Evolutionary conservation across 208 protist species (phyloP).

Genomic region (Entamoeba nuttalli): DNA sequence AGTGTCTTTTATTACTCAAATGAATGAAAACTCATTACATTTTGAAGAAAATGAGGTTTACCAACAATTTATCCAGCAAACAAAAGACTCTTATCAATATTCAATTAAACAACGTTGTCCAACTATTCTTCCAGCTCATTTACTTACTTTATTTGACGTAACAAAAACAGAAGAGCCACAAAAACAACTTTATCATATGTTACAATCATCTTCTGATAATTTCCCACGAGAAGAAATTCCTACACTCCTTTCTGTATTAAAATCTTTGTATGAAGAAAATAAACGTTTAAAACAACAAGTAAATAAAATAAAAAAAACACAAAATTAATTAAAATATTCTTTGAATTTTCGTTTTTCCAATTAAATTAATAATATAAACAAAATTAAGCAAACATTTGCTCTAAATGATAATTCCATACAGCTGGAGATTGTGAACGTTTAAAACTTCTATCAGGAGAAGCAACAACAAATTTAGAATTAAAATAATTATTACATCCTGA

Average conservation of each 20-base stretch:
- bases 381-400: neutral
- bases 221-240: neutral
- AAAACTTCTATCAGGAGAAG: neutral
- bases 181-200: neutral
- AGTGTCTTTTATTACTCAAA: neutral
- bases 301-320: neutral
- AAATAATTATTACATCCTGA: neutral
- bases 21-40: neutral
- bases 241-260: neutral
- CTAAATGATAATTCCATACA: neutral
- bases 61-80: neutral
- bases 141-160: neutral
- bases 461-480: neutral
- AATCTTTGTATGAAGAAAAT: neutral
- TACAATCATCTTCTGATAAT: neutral
- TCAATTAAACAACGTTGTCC: neutral
- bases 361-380: neutral
- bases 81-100: neutral
- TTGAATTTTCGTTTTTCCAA: no score
- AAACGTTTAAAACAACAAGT: neutral
- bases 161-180: neutral
- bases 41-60: neutral
- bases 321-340: no score
- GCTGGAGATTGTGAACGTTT: neutral
- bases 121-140: neutral